Base-by-base conservation (phyloP, 148 eudicot species). In the Amaranthus cruentus region DNA sequence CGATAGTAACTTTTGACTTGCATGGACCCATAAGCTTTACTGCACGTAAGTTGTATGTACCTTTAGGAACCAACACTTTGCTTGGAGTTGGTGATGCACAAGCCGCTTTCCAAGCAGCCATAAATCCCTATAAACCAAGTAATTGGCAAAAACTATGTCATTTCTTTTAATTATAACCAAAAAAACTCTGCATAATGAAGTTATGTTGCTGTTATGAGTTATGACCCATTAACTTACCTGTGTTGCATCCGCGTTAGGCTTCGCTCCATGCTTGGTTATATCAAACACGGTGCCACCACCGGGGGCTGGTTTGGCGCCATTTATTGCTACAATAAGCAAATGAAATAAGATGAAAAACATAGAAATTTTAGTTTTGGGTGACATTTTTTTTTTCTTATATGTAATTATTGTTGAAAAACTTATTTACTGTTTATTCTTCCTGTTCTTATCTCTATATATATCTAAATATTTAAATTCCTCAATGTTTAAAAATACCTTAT, bases 21-120 rank as follows among this genome's bases (percentile, higher is more conserved):
- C 88, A 84, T 5, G 95, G 91, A 4, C 96, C 97, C 21, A 12
- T 46, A 63, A 92, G 14, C 21, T 28, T 79, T 48, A 85, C 73
- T 1, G 77, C 69, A 0, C 53, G 69, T 66, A 85, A 46, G 0
- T 3, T 1, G 72, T 76, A 91, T 6, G 53, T 13, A 14, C 90
- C 97, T 66, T 15, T 12, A 51, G 94, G 91, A 55, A 91, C 68
- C 28, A 84, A 14, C 7, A 89, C 51, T 75, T 56, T 86, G 67
- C 76, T 71, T 2, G 87, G 78, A 11, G 53, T 69, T 61, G 78
- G 13, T 3, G 89, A 44, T 21, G 72, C 80, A 76, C 88, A 85
- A 18, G 96, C 92, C 13, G 56, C 84, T 71, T 78, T 83, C 91
- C 90, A 90, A 14, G 89, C 88, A 28, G 12, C 59, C n/a, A 66